phyloP scores from a whole-genome alignment of 352 stramenopile species.

The Phytopythium montanum region DNA sequence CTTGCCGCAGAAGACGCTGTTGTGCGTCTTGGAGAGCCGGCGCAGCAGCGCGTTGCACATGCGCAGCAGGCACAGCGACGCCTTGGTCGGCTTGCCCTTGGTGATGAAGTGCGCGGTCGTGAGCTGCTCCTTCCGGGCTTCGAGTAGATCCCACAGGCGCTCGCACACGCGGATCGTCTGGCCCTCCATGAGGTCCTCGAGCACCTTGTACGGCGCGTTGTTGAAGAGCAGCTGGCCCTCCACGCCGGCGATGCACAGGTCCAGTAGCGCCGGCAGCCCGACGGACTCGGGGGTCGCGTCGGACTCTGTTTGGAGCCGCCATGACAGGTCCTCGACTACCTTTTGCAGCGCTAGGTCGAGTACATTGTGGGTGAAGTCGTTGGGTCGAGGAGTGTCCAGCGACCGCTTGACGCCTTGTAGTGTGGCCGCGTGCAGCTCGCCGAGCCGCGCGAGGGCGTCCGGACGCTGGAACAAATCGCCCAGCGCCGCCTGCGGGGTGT shows the following conservation, averaged over 20 bases:
- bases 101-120: slow-evolving; percentile 68
- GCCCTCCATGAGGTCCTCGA: slow-evolving; percentile 85
- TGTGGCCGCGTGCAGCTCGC: slow-evolving; percentile 38
- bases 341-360: slow-evolving; percentile 80
- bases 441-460: slow-evolving; percentile 51
- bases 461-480: slow-evolving; percentile 47
- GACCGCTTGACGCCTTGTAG: slow-evolving; percentile 26
- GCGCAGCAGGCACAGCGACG: slow-evolving; percentile 71
- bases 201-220: slow-evolving; percentile 79
- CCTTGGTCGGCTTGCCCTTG: slow-evolving; percentile 62
- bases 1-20: slow-evolving; percentile 88
- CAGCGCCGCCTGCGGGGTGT: slow-evolving; percentile 38
- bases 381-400: slow-evolving; percentile 22
- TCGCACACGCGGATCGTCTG: slow-evolving; percentile 87
- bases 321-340: slow-evolving; percentile 74
- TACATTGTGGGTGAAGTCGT: slow-evolving; percentile 55
- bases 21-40: slow-evolving; percentile 84
- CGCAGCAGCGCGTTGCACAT: slow-evolving; percentile 86
- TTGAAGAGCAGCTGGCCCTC: slow-evolving; percentile 54
- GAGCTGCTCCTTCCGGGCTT: slow-evolving; percentile 71
- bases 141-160: slow-evolving; percentile 79
- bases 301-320: slow-evolving; percentile 62
- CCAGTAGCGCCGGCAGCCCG: slow-evolving; percentile 64
- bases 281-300: slow-evolving; percentile 52
- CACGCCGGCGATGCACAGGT: slow-evolving; percentile 82